These are phyloP conservation scores for Phoma sp. DNA, from an alignment of 2,329 filamentous ascomycete species.

Conservation along the genomic window DNA sequence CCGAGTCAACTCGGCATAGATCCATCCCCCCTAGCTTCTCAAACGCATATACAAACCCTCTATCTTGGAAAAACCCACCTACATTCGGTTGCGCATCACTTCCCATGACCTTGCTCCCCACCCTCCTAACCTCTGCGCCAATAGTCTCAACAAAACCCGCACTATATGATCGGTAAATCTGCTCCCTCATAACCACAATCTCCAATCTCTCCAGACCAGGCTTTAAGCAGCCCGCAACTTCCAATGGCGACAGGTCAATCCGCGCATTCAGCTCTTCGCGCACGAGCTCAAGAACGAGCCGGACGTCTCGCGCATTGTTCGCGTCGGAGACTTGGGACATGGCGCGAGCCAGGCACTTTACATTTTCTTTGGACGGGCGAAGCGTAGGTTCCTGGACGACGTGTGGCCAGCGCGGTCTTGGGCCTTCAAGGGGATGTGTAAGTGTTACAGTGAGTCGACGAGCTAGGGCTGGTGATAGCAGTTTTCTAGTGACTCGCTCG, in stretches of 20 bases:
- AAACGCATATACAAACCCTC: conserved; percentile 9
- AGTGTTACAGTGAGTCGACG: conserved; percentile 4
- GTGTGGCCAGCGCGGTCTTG: conserved; percentile 14
- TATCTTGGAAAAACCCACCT: conserved; percentile 1
- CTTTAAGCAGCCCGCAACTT: conserved; percentile 2
- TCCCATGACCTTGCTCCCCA: conserved; percentile 8
- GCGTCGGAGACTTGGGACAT: neutral
- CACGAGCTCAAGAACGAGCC: conserved; percentile 8
- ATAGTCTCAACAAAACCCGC: conserved; percentile 5
- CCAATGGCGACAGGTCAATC: conserved; percentile 6
- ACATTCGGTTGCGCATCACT: conserved; percentile 10
- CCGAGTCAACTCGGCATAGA: conserved; percentile 14
- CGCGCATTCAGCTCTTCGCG: conserved; percentile 6
- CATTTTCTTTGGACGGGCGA: conserved; percentile 3
- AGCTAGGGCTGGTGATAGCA: conserved; percentile 1
- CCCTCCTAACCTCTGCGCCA: conserved; percentile 7
- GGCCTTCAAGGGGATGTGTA: conserved; percentile 15
- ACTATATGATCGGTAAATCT: conserved; percentile 9
- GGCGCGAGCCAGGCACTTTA: neutral
- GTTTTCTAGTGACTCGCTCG: neutral
- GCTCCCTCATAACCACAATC: conserved; percentile 15
- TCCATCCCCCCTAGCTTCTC: conserved; percentile 2
- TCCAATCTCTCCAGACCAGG: conserved; percentile 9
- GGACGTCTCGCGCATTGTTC: conserved; percentile 1
- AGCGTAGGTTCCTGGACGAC: conserved; percentile 6